Base-by-base conservation (phyloP, 192 early-diverging fungal genomes). In the Dissophora ornata region DNA sequence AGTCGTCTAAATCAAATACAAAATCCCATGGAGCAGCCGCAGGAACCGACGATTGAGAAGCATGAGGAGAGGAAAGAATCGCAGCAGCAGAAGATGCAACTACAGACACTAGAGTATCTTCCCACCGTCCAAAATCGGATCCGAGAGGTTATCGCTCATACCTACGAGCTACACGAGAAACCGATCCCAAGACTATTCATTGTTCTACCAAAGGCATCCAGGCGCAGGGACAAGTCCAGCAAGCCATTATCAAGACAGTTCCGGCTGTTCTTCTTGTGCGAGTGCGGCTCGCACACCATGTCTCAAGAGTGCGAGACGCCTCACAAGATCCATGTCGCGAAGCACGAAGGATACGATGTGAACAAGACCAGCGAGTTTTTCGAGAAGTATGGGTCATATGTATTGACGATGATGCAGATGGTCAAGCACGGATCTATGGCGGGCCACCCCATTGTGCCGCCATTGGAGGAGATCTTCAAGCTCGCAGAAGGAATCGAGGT, bases 121-220 rank as follows among this genome's bases (percentile, higher is more conserved):
- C 42, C 26, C 11, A 3, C 11, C 6, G 34, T 65, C 19, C 51
- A 46, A n/a, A 26, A 2, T 19, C 51, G 41, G 13, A 29, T 49
- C 16, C 51, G 54, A n/a, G 19, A 50, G 6, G 36, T 65, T 9
- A n/a, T 55, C 18, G 15, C 50, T 7, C 62, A 65, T 19, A 54
- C 33, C 29, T 55, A 46, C 21, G 62, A 55, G 15, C 25, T 65
- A 7, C 51, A 65, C 21, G 51, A 54, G 51, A 22, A 45, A 12
- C 46, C 62, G 0, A 33, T 54, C n/a, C 52, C 62, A 5, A 38
- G 51, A 13, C 41, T 65, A 7, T 65, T 62, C 33, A 51, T 62
- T 21, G 48, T 62, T 2, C 36, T 62, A 1, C 60, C 60, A 11
- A 62, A 41, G 36, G 8, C 53, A 16, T 28, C 60, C 8, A 18